Conservation (phyloP, 2,329 filamentous ascomycete genomes). For the Claviceps spartinae region DNA sequence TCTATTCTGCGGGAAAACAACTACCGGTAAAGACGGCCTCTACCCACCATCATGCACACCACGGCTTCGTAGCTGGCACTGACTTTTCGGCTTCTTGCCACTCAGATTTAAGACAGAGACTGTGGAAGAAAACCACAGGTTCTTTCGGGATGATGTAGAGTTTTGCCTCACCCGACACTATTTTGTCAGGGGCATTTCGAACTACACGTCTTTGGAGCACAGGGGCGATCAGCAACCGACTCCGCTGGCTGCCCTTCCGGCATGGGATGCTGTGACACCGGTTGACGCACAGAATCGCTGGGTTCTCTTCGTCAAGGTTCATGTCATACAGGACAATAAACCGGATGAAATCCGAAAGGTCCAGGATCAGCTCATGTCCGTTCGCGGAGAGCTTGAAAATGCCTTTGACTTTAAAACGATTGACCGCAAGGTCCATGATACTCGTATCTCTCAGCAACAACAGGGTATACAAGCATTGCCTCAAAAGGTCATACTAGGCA, state of each 20-base stretch:
- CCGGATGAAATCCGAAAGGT: slow-evolving; percentile 44
- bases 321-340: slow-evolving; percentile 42
- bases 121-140: slow-evolving; percentile 39
- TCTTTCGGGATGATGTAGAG: slow-evolving; percentile 40
- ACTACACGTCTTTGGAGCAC: slow-evolving; percentile 19
- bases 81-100: slow-evolving; percentile 4
- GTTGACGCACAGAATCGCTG: slow-evolving; percentile 37
- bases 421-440: slow-evolving; percentile 41
- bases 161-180: slow-evolving; percentile 38
- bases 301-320: slow-evolving; percentile 40
- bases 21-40: slow-evolving; percentile 26
- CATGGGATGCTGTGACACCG: slow-evolving; percentile 32
- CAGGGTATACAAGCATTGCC: slow-evolving; percentile 25
- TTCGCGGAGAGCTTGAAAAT: slow-evolving; percentile 34
- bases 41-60: slow-evolving; percentile 5
- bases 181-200: slow-evolving; percentile 21
- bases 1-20: slow-evolving; percentile 37
- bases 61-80: not conserved
- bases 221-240: slow-evolving; percentile 6
- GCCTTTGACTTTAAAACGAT: slow-evolving; percentile 38
- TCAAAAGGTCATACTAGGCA: slow-evolving; percentile 23
- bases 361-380: slow-evolving; percentile 34
- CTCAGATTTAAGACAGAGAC: slow-evolving; percentile 39
- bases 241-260: slow-evolving; percentile 23
- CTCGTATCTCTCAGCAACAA: slow-evolving; percentile 27